Percentiles rank a stretch among this genome's conserved stretches.
Conservation (phyloP, 129 eudicot genomes). For the Apium graveolens region DNA sequence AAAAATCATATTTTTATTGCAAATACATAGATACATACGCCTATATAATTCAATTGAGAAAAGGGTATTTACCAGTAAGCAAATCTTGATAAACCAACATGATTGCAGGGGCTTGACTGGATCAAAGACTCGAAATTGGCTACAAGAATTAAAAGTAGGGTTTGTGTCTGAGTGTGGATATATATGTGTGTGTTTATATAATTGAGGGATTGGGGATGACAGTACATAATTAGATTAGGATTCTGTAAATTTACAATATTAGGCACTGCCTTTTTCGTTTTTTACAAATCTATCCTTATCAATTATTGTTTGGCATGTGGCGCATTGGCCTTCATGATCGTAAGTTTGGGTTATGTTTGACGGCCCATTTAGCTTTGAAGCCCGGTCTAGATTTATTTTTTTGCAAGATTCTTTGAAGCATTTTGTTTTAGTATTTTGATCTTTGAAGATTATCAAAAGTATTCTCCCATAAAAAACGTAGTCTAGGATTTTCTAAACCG, state of each 20-base stretch:
- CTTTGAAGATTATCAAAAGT: no score
- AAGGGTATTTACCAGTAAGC: constrained; percentile 26
- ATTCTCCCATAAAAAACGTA: no score
- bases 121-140: background rate
- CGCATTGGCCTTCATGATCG: background rate
- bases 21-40: no score
- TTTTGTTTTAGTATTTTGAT: no score
- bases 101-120: background rate
- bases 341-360: no score
- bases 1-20: background rate
- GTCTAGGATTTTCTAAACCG: no score
- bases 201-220: constrained; percentile 5
- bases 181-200: background rate
- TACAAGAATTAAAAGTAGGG: background rate
- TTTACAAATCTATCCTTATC: constrained; percentile 4
- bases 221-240: background rate
- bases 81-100: constrained; percentile 62
- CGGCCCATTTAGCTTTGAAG: no score
- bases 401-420: no score
- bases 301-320: background rate
- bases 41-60: background rate
- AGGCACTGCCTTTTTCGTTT: background rate
- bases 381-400: no score
- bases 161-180: background rate
- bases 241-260: background rate